These are phyloP conservation scores for Monosporascus sp. DNA, from an alignment of 2,329 filamentous ascomycete genomes.

Conservation along the genomic window DNA sequence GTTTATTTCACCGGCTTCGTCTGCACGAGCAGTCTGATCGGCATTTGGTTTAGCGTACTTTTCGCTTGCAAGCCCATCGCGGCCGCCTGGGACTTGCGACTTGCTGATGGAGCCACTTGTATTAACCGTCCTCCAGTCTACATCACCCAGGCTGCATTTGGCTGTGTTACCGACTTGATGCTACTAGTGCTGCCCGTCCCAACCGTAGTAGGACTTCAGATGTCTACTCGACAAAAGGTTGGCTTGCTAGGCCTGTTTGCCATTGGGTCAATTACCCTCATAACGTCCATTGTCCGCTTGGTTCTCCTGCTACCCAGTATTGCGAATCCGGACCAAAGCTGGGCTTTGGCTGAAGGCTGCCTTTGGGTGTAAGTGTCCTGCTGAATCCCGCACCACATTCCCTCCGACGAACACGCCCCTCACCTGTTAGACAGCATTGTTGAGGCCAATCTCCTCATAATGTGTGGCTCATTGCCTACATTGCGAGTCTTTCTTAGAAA, in stretches of 20 bases:
- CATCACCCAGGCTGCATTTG: slow-evolving; percentile 3
- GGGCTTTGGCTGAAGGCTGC: slow-evolving; percentile 3
- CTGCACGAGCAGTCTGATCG: slow-evolving; percentile 1
- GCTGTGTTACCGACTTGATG: slow-evolving; percentile 6
- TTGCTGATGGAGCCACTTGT: background rate
- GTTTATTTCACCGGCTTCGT: slow-evolving; percentile 5
- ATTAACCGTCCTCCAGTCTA: slow-evolving; percentile 3
- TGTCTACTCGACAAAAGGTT: slow-evolving; percentile 3
- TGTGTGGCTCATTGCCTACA: slow-evolving; percentile 8
- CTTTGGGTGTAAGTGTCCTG: slow-evolving; percentile 7
- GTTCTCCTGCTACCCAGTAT: slow-evolving; percentile 2
- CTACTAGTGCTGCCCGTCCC: slow-evolving; percentile 7
- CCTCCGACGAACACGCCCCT: background rate
- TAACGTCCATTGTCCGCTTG: slow-evolving; percentile 4
- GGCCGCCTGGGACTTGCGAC: slow-evolving; percentile 5
- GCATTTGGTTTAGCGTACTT: slow-evolving; percentile 5
- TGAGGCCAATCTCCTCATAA: slow-evolving; percentile 7
- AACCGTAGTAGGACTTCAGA: slow-evolving; percentile 5
- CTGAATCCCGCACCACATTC: background rate
- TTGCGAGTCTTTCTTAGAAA: slow-evolving; percentile 3
- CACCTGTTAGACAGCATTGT: slow-evolving; percentile 1
- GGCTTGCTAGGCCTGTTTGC: slow-evolving; percentile 5
- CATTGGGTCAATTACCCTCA: slow-evolving; percentile 5
- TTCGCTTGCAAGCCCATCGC: slow-evolving; percentile 8
- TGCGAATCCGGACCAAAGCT: slow-evolving; percentile 1